phyloP scores from a whole-genome alignment of 176 grass and related monocot species.

The Oryza nivara region DNA sequence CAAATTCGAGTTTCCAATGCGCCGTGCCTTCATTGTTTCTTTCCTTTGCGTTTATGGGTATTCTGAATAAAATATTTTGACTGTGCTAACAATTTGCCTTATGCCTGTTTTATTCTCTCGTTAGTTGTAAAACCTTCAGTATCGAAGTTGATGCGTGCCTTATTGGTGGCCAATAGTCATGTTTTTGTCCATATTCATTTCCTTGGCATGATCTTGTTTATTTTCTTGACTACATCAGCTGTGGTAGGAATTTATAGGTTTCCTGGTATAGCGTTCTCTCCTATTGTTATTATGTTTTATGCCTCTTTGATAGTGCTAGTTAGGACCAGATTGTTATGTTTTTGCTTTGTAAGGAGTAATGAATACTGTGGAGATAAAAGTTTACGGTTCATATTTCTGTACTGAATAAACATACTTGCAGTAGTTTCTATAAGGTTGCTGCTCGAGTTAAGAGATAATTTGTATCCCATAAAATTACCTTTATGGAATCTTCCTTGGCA shows the following conservation, averaged over 20 bases:
- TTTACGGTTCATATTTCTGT: not conserved
- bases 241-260: not conserved
- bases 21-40: constrained; percentile 9
- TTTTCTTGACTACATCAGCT: not conserved
- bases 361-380: not conserved
- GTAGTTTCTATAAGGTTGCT: not conserved
- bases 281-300: not conserved
- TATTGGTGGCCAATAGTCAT: not conserved
- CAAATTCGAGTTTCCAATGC: constrained; percentile 88
- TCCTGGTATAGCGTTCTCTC: not conserved
- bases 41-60: not conserved
- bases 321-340: not conserved
- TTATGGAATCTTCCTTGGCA: not conserved
- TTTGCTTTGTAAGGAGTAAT: not conserved
- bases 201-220: not conserved
- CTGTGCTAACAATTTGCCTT: not conserved
- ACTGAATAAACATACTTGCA: not conserved
- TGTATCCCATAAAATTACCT: not conserved
- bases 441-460: not conserved
- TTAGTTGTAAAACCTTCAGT: not conserved
- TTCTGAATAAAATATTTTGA: not conserved
- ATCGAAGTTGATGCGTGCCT: not conserved
- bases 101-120: not conserved
- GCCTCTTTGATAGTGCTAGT: not conserved
- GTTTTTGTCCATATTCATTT: not conserved